Evolutionary conservation across 2,329 filamentous ascomycete genomes (phyloP).

Genomic region (Colletotrichum liaoningense): DNA sequence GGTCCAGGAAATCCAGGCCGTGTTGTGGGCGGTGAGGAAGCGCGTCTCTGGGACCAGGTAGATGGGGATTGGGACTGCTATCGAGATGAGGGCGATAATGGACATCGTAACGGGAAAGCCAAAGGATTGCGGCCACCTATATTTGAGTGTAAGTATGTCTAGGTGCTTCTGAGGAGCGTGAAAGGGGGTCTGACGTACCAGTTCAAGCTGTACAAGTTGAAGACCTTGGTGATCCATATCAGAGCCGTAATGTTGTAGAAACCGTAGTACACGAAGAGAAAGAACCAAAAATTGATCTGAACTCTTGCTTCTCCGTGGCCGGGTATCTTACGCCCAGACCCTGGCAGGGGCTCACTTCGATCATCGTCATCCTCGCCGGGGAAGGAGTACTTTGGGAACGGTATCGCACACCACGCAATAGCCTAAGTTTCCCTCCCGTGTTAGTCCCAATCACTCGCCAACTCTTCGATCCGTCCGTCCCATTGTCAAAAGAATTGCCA

Average conservation of each 20-base stretch:
- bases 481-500: not conserved
- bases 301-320: conserved; percentile 74
- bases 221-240: conserved; percentile 78
- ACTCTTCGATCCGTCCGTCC: not conserved
- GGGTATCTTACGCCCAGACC: conserved; percentile 57
- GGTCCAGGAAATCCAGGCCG: conserved; percentile 76
- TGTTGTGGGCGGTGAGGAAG: conserved; percentile 71
- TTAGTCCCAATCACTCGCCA: conserved; percentile 30
- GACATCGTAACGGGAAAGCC: conserved; percentile 74
- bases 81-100: conserved; percentile 69
- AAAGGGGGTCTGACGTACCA: conserved; percentile 53
- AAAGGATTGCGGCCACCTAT: conserved; percentile 70
- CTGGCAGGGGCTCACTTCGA: conserved; percentile 41
- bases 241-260: conserved; percentile 76
- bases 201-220: conserved; percentile 77
- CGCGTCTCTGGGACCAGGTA: conserved; percentile 65
- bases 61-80: conserved; percentile 69
- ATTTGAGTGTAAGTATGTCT: not conserved
- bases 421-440: conserved; percentile 53
- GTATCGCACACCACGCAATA: conserved; percentile 73
- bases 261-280: conserved; percentile 76
- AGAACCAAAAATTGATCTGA: conserved; percentile 78
- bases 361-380: conserved; percentile 55
- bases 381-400: conserved; percentile 72
- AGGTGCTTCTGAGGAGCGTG: not conserved